Conservation (phyloP, 768 basidiomycete species). For the Psilocybe tampanensis region DNA sequence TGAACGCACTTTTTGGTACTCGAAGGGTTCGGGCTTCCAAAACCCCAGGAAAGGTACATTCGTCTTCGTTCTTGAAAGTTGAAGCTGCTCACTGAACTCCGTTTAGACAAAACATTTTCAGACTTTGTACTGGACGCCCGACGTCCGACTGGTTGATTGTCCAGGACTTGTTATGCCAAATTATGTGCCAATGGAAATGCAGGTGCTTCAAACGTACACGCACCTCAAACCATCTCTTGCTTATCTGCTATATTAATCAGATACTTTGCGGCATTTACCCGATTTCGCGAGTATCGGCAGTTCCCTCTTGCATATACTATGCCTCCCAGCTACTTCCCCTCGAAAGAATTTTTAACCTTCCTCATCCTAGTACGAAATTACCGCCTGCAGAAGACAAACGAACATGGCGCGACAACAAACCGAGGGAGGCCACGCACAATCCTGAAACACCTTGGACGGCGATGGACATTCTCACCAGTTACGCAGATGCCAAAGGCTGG, state of each 20-base stretch:
- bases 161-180: conserved; percentile 94
- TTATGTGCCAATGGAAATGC: conserved; percentile 79
- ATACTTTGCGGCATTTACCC: conserved; percentile 73
- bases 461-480: conserved; percentile 80
- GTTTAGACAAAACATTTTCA: conserved; percentile 93
- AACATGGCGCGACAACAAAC: conserved; percentile 67
- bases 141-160: conserved; percentile 92
- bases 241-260: conserved; percentile 31
- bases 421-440: conserved; percentile 22
- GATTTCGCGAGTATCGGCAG: conserved; percentile 82
- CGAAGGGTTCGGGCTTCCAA: conserved; percentile 80
- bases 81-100: neutral
- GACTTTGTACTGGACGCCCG: conserved; percentile 86
- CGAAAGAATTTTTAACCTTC: conserved; percentile 66
- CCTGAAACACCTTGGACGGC: conserved; percentile 67
- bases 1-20: conserved; percentile 88
- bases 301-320: conserved; percentile 81
- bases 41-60: conserved; percentile 79
- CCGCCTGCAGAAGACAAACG: conserved; percentile 61
- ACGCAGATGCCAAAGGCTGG: conserved; percentile 79
- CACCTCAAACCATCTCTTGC: neutral
- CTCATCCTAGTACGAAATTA: conserved; percentile 46
- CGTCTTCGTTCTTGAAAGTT: neutral
- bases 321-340: conserved; percentile 72
- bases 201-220: conserved; percentile 53